phyloP scores from a whole-genome alignment of 2,329 filamentous ascomycete genomes.

The Ophiosphaerella korrae region DNA sequence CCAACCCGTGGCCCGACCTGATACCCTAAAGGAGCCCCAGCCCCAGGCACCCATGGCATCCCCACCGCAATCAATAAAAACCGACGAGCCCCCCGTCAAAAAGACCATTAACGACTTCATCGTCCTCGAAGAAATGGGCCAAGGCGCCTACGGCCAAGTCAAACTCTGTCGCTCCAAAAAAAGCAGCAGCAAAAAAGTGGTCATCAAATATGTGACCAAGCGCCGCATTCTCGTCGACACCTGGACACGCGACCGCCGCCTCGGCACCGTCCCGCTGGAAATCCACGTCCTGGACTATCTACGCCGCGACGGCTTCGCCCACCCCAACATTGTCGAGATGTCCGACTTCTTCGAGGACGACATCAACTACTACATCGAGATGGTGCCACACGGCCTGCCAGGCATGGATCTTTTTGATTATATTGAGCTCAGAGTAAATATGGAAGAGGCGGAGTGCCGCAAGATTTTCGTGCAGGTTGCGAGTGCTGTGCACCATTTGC shows the following conservation, averaged over 20 bases:
- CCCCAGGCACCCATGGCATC: conserved; percentile 32
- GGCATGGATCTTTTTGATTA: conserved; percentile 99
- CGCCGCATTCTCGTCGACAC: conserved; percentile 95
- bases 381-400: conserved; percentile 90
- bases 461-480: conserved; percentile 96
- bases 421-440: conserved; percentile 92
- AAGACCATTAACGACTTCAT: conserved; percentile 89
- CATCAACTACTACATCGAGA: conserved; percentile 97
- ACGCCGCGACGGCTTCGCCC: conserved; percentile 69
- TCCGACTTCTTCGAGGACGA: conserved; percentile 76
- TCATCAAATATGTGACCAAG: conserved; percentile 98
- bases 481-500: conserved; percentile 85
- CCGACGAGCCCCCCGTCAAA: conserved; percentile 56
- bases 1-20: conserved; percentile 55
- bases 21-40: conserved; percentile 50
- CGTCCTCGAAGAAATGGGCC: conserved; percentile 97
- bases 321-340: conserved; percentile 72
- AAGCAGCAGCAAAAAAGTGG: conserved; percentile 76
- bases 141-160: conserved; percentile 96
- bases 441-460: conserved; percentile 92
- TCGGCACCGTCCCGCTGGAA: conserved; percentile 94
- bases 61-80: conserved; percentile 16
- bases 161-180: conserved; percentile 90
- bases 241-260: conserved; percentile 90
- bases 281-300: conserved; percentile 97